A percentile compares a stretch with the other conserved stretches of the same genome.
Conservation (phyloP, 176 grass and related monocot genomes). For the Oropetium thomaeum region DNA sequence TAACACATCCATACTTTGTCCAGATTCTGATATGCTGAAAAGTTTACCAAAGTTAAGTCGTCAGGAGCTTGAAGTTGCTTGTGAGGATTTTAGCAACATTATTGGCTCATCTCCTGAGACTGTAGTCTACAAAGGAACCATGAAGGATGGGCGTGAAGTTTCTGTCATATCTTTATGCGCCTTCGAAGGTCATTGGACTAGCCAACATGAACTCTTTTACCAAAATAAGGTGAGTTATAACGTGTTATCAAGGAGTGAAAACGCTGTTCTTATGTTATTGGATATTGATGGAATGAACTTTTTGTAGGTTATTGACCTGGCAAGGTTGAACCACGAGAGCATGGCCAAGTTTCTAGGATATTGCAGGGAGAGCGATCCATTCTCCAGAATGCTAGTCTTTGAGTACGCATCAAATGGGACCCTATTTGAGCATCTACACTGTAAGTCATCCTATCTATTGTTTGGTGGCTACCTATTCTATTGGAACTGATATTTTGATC, state of each 20-base stretch:
- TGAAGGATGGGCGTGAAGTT: conserved; percentile 84
- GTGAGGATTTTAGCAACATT: conserved; percentile 99
- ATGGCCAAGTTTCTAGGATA: conserved; percentile 84
- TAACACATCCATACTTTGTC: conserved; percentile 10
- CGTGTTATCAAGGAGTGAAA: not conserved
- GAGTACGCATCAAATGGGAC: conserved; percentile 96
- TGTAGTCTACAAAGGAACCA: conserved; percentile 88
- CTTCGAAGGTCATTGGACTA: conserved; percentile 76
- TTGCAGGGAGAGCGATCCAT: conserved; percentile 87
- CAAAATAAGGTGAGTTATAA: conserved; percentile 69
- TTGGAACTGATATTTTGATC: not conserved
- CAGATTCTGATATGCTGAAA: conserved; percentile 90
- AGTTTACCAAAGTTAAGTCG: conserved; percentile 64
- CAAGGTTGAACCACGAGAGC: conserved; percentile 85
- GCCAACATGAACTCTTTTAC: conserved; percentile 83
- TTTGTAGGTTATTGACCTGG: conserved; percentile 81
- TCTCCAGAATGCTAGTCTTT: conserved; percentile 85
- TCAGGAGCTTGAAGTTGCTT: conserved; percentile 87
- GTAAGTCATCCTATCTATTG: conserved; percentile 38
- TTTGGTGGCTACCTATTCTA: not conserved
- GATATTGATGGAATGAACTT: conserved; percentile 1
- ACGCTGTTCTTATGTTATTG: not conserved
- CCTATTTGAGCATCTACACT: conserved; percentile 85
- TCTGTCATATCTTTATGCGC: conserved; percentile 82
- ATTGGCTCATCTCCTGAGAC: conserved; percentile 75